Base-by-base conservation (phyloP, 768 basidiomycete genomes). In the Sistotremastrum suecicum region DNA sequence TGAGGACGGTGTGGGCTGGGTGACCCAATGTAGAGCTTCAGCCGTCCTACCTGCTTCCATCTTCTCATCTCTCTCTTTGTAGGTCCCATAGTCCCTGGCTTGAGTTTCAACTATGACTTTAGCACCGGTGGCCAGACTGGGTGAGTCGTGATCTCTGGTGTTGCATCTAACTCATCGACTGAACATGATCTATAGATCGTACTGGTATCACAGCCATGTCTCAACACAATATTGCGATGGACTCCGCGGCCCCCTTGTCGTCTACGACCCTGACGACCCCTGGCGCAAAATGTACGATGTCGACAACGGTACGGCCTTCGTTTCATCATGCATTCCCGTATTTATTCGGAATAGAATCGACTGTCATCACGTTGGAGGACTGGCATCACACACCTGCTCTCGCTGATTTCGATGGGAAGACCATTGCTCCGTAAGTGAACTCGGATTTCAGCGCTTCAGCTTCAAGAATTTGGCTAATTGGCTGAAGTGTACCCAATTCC, bases 71-170 rank as follows among this genome's bases (percentile, higher is more conserved):
- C 20, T 20, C 20, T 20, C 20, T 20, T 20, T 20, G 20, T 20
- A 20, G 20, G 73, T 51, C 72, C 73, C 1, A 71, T 74, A 38
- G 51, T 61, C 0, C 59, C 68, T 2, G 54, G 56, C 1, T 40
- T 68, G 35, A 65, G 63, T 1, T 74, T 74, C 56, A 47, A 60
- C 12, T 74, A 74, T 51, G 45, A 62, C 3, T 70, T 75, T 52
- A 39, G 48, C 9, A 54, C 54, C 7, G 49, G 56, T 7, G 52
- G 58, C 29, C 66, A 66, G 48, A 60, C 62, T 43, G 69, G 71
- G 20, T 20, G 20, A 20, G 20, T 41, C 29, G 20, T 20, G 20
- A 20, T 20, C 20, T 20, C 20, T 20, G 20, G 20, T 20, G 20
- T 20, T 3, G 30, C 38, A 41, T 39, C 31, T 34, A 10, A 46